Conservation (phyloP, 176 grass and related monocot genomes). For the bread wheat (Triticum aestivum) region DNA sequence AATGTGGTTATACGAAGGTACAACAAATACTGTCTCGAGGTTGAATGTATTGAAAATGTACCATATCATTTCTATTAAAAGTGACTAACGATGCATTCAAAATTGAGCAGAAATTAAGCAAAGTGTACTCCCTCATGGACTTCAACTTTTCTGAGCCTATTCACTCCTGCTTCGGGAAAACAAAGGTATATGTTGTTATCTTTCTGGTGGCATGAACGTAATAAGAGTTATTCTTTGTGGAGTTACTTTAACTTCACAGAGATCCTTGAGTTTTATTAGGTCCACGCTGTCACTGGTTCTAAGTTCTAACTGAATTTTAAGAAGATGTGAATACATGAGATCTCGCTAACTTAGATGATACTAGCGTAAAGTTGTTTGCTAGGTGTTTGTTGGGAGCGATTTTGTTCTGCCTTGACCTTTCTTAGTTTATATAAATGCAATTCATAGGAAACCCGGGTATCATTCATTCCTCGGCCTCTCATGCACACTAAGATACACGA, state of each 20-base stretch:
- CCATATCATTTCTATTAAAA: not conserved
- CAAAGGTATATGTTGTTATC: conserved; percentile 42
- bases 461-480: not conserved
- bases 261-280: not conserved
- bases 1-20: conserved; percentile 85
- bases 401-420: not conserved
- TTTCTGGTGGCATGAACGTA: not conserved
- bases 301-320: not conserved
- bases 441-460: not conserved
- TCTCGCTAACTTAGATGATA: not conserved
- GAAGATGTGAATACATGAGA: not conserved
- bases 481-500: not conserved
- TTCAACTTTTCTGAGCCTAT: conserved; percentile 75
- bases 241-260: not conserved
- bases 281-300: not conserved
- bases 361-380: not conserved
- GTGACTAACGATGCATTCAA: not conserved
- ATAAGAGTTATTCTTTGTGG: not conserved
- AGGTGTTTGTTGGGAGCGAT: not conserved
- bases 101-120: conserved; percentile 63
- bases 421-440: not conserved
- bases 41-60: not conserved
- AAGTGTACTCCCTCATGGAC: conserved; percentile 62
- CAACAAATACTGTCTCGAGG: not conserved
- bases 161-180: conserved; percentile 70